phyloP scores from a whole-genome alignment of 2,329 filamentous ascomycete species.

The Phialocephala sp. region DNA sequence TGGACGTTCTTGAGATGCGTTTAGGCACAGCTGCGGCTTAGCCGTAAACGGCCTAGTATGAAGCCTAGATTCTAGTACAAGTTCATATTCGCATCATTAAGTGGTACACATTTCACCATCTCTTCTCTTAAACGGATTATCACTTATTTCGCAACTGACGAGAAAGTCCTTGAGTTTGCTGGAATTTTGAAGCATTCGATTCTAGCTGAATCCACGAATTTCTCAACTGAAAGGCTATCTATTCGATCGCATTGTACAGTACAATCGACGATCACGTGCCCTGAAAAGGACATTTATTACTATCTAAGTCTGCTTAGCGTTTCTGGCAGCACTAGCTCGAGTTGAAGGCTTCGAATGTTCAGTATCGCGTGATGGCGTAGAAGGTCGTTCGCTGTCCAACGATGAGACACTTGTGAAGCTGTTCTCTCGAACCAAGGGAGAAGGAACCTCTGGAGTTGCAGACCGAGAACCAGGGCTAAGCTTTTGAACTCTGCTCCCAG shows the following conservation, averaged over 20 bases:
- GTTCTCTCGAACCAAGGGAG: constrained; percentile 40
- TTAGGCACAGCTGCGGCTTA: neutral
- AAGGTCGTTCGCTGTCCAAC: constrained; percentile 38
- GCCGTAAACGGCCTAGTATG: neutral
- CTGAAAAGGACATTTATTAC: constrained; percentile 1
- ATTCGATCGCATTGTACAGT: neutral
- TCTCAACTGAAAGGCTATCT: too few relatives aligned
- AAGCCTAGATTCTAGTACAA: neutral
- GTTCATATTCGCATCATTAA: too few relatives aligned
- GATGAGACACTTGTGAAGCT: constrained; percentile 42
- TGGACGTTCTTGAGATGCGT: neutral
- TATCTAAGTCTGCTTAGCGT: constrained; percentile 30
- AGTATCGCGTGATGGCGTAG: constrained; percentile 32
- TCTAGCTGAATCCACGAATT: too few relatives aligned
- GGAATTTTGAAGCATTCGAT: too few relatives aligned
- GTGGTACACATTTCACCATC: too few relatives aligned
- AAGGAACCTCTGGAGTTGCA: constrained; percentile 40
- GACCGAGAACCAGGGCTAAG: constrained; percentile 38
- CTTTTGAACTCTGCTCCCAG: constrained; percentile 32
- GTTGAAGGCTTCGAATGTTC: constrained; percentile 30
- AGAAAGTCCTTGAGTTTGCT: too few relatives aligned
- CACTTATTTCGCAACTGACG: too few relatives aligned
- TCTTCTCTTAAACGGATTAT: too few relatives aligned
- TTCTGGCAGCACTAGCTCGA: constrained; percentile 24
- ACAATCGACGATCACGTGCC: neutral